Evolutionary conservation across 2,329 filamentous ascomycete species (phyloP).

Genomic region (Trichoderma cornu-damae): DNA sequence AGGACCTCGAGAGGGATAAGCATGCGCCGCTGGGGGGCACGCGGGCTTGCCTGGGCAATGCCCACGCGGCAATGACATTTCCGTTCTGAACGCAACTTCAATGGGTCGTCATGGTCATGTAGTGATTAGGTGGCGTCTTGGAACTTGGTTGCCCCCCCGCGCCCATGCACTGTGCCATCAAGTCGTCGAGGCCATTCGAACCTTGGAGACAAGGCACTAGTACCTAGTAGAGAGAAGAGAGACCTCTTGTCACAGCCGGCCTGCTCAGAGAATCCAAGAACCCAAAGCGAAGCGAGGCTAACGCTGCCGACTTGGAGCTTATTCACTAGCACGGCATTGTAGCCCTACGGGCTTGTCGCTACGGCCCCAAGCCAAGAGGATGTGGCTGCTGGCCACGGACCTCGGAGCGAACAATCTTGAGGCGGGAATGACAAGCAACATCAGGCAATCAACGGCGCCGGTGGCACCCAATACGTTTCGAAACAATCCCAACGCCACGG

Average conservation of each 20-base stretch:
- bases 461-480: too few relatives aligned
- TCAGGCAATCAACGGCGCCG: neutral
- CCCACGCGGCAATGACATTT: constrained; percentile 14
- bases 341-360: constrained; percentile 1
- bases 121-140: constrained; percentile 16
- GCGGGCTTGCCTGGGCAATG: neutral
- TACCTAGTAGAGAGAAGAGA: neutral
- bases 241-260: neutral
- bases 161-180: constrained; percentile 12
- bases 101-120: constrained; percentile 13
- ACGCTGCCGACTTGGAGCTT: neutral
- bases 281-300: neutral
- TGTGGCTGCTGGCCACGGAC: neutral
- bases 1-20: neutral
- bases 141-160: neutral
- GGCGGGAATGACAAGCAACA: too few relatives aligned
- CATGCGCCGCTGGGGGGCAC: constrained; percentile 5
- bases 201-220: neutral
- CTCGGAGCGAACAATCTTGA: neutral
- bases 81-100: neutral
- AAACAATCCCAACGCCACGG: too few relatives aligned
- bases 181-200: constrained; percentile 14
- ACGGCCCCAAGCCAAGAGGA: neutral
- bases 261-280: neutral
- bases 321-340: constrained; percentile 1